These are phyloP conservation scores for Diplosphaera chodatii DNA, from an alignment of 139 green algal species.

Conservation along the genomic window DNA sequence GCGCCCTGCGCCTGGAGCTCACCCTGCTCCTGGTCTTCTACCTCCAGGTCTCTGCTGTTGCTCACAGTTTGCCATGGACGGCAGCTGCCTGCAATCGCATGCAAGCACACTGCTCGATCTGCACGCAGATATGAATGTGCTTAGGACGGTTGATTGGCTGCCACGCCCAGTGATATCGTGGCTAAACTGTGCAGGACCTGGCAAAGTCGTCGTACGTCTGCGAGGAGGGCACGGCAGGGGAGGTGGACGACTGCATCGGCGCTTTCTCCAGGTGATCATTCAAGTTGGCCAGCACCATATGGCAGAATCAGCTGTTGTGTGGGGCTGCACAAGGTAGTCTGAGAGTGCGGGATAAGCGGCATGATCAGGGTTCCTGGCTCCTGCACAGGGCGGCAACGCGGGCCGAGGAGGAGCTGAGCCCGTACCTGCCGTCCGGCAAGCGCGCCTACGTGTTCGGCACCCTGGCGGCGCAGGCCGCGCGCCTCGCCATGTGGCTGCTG, in stretches of 20 bases:
- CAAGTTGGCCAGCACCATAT: not conserved
- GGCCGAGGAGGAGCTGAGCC: conserved; percentile 44
- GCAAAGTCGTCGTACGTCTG: conserved; percentile 35
- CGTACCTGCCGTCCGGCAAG: conserved; percentile 33
- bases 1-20: conserved; percentile 56
- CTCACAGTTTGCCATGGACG: too few species aligned
- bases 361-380: too few species aligned
- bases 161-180: too few species aligned
- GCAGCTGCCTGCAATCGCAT: too few species aligned
- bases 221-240: conserved; percentile 38
- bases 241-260: conserved; percentile 39
- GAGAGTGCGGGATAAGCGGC: too few species aligned
- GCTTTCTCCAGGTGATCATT: conserved; percentile 10
- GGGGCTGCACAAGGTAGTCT: too few species aligned
- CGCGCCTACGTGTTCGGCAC: conserved; percentile 50
- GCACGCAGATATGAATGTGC: too few species aligned
- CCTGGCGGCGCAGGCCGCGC: conserved; percentile 34
- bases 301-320: too few species aligned
- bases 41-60: conserved; percentile 19
- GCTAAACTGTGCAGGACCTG: conserved; percentile 13
- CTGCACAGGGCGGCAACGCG: conserved; percentile 4
- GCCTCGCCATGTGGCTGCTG: conserved; percentile 53
- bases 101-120: too few species aligned
- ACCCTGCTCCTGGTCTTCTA: conserved; percentile 45
- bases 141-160: too few species aligned